Evolutionary conservation across 768 basidiomycete genomes (phyloP), one percentile per base, ranked within the genome.

Genomic region (Podaxis sp.): DNA sequence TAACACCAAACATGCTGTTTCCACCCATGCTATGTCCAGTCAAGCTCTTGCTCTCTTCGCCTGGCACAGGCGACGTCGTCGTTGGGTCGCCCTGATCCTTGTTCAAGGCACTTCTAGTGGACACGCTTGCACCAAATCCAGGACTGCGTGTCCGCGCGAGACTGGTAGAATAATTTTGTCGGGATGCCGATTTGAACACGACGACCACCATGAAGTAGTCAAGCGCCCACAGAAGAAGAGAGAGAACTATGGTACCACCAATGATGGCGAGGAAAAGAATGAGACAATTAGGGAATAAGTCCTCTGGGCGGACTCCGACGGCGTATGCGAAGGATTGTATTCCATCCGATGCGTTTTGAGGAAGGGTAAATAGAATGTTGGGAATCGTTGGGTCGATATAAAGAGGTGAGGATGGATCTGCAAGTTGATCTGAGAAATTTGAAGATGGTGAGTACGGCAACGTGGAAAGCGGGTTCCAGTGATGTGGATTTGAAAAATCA

Each of bases 241-340:
- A 92, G 57, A 94, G 69, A 17, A 82, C 75, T 65, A 93, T 82
- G n/a, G 88, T 85, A 9, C 79, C 88, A 0, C 84, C 91, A 33
- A 91, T 74, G 66, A 97, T 88, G 19, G 84, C 81, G 55, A 97
- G 82, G 77, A 97, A 96, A 57, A 98, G 75, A 41, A 85, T 77
- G n/a, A 95, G 76, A 72, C 91, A 94, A 56, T 89, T 87, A 22
- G 84, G 83, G 69, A 97, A 93, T 52, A 95, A 80, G 70, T 97
- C 91, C 69, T 87, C 81, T 1, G 91, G 90, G 12, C 86, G 85
- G 4, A 98, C 71, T 33, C 96, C 97, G 46, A 96, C 77, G 12
- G 91, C 82, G 70, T 88, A 89, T 1, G 95, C 92, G 71, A 96
- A 96, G 2, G 91, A 88, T 15, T 85, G 78, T 50, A 99, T 87